Conservation (phyloP, 495 filamentous ascomycete genomes). For the Talaromyces proteolyticus region DNA sequence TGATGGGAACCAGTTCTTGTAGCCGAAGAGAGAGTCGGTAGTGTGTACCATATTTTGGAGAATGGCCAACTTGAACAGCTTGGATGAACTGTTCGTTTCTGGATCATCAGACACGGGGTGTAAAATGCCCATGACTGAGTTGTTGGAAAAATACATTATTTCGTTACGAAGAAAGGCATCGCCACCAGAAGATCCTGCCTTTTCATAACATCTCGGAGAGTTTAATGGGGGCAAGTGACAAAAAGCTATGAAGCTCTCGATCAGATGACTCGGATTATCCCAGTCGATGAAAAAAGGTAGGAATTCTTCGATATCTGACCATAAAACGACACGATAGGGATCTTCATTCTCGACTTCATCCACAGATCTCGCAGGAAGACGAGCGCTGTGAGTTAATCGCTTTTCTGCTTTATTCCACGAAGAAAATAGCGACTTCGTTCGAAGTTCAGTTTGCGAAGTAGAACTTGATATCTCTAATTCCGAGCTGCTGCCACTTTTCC, state of each 20-base stretch:
- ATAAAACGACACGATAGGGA: conserved; percentile 71
- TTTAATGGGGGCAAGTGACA: conserved; percentile 55
- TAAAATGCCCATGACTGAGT: conserved; percentile 22
- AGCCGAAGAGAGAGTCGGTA: conserved; percentile 32
- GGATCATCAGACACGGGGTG: not conserved
- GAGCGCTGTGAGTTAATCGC: conserved; percentile 34
- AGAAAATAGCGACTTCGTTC: conserved; percentile 28
- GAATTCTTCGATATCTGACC: conserved; percentile 64
- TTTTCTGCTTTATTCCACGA: conserved; percentile 61
- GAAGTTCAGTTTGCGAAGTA: conserved; percentile 11
- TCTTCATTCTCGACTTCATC: conserved; percentile 68
- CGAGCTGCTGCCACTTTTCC: conserved; percentile 35
- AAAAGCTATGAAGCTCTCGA: conserved; percentile 67
- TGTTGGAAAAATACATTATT: conserved; percentile 17
- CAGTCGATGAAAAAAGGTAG: conserved; percentile 46
- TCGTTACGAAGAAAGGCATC: conserved; percentile 45
- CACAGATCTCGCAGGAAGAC: conserved; percentile 59
- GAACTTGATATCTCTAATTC: conserved; percentile 17
- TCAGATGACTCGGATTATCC: conserved; percentile 29
- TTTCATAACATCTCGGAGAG: conserved; percentile 11
- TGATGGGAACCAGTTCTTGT: conserved; percentile 37
- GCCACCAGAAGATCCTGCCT: conserved; percentile 27
- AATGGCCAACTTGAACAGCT: conserved; percentile 8
- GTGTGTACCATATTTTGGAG: conserved; percentile 28
- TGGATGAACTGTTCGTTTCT: conserved; percentile 2